These are phyloP conservation scores for Phalaenopsis aphrodite DNA, from an alignment of 106 monocot species.

Conservation along the genomic window DNA sequence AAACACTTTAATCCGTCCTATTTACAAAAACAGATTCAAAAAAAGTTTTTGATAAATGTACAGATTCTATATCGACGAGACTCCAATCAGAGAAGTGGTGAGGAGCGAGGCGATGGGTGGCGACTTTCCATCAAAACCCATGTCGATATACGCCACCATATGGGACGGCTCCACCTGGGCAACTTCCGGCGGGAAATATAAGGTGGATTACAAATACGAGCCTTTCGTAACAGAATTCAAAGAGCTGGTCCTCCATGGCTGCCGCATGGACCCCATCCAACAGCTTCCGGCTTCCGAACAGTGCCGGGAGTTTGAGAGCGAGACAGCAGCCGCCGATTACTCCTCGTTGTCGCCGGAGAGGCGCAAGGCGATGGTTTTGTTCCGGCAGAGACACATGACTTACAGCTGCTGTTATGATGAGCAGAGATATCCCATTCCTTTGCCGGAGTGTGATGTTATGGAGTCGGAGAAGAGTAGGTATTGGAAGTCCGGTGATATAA, in stretches of 20 bases:
- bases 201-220: conserved; percentile 46
- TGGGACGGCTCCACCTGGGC: conserved; percentile 65
- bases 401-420: conserved; percentile 52
- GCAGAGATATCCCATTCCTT: conserved; percentile 27
- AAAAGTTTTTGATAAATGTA: neutral
- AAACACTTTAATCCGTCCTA: too few relatives aligned
- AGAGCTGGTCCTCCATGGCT: conserved; percentile 43
- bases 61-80: conserved; percentile 60
- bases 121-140: conserved; percentile 59
- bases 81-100: conserved; percentile 40
- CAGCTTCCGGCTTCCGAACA: conserved; percentile 15
- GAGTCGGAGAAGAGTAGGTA: conserved; percentile 28
- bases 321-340: conserved; percentile 23
- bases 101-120: conserved; percentile 37
- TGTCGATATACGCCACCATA: conserved; percentile 64
- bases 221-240: conserved; percentile 48
- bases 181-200: conserved; percentile 43
- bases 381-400: conserved; percentile 46
- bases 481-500: conserved; percentile 33
- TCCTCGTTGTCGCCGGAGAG: conserved; percentile 26
- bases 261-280: conserved; percentile 37
- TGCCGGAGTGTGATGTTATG: conserved; percentile 41
- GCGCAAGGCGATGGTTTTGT: conserved; percentile 36
- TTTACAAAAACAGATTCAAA: too few relatives aligned
- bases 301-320: conserved; percentile 27